Base-by-base conservation (phyloP, 2,329 filamentous ascomycete genomes). In the Pseudogymnoascus sp. region DNA sequence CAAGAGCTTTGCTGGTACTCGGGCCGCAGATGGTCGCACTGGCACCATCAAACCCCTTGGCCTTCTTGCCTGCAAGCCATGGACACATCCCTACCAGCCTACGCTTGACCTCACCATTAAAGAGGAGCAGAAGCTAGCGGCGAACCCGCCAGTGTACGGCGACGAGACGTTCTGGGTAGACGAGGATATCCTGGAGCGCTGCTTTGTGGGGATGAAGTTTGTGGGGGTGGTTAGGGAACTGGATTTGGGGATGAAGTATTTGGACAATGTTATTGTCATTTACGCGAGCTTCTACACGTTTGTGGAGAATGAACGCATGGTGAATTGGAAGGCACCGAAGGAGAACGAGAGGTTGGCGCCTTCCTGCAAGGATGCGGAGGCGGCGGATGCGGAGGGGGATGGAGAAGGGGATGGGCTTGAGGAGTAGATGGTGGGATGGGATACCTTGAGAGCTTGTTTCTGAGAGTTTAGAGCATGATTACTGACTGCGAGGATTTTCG, bases 291-390 rank as follows among this genome's bases (percentile, higher is more conserved):
- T 89, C 71, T 85, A 89, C 71, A 81, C 78, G 0, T 84, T 85
- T 64, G 76, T 92, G 26, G 81, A 83, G 0, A 90, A 93, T 72
- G 83, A 87, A 68, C 76, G 89, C 67, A 89, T 93, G 86, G 69
- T 79, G 21, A 74, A 79, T 16, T 92, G 83, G 81, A 89, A 86
- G 72, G 75, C 81, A 23, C 86, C 87, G 0, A 57, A 18, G 31
- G 31, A 36, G 23, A 66, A 62, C 40, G 54, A 61, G 0, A 72
- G 69, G 47, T 67, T 69, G 63, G 34, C 73, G 39, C 62, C 66
- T 10, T 45, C 21, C 18, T 66, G 65, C 63, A 64, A 68, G 6
- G 62, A 68, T 7, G 69, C 69, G 10, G 64, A 62, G 36, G 66
- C 67, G n/a, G 65, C 36, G 47, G 63, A 36, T 42, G 29, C n/a